phyloP scores from a whole-genome alignment of 2,329 filamentous ascomycete genomes.

The Thelonectria blattea region DNA sequence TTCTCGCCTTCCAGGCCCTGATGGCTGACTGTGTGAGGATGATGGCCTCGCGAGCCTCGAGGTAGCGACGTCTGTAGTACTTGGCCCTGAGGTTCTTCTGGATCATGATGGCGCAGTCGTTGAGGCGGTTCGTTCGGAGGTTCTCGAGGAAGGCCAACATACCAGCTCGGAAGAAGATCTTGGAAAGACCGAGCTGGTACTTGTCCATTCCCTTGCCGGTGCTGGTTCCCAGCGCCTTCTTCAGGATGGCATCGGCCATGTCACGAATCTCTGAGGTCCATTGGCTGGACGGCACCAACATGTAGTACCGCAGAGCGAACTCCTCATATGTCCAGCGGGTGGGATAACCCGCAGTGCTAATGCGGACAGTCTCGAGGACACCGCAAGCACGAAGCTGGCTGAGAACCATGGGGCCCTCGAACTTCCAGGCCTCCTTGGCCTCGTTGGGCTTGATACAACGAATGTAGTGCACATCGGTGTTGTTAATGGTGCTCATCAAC shows the following conservation, averaged over 20 bases:
- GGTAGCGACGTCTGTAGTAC: slow-evolving; percentile 90
- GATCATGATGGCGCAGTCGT: slow-evolving; percentile 94
- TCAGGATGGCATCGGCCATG: slow-evolving; percentile 92
- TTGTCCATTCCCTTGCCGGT: slow-evolving; percentile 82
- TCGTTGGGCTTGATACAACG: slow-evolving; percentile 99
- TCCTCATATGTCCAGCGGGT: slow-evolving; percentile 99
- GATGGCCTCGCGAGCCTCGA: slow-evolving; percentile 84
- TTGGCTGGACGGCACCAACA: slow-evolving; percentile 86
- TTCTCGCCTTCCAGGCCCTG: slow-evolving; percentile 79
- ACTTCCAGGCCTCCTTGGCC: slow-evolving; percentile 95
- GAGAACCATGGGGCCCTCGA: slow-evolving; percentile 97
- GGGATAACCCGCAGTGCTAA: slow-evolving; percentile 95
- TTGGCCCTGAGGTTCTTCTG: slow-evolving; percentile 97
- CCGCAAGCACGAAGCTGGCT: slow-evolving; percentile 96
- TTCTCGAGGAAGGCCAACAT: slow-evolving; percentile 99
- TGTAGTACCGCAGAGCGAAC: slow-evolving; percentile 97
- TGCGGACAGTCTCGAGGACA: slow-evolving; percentile 97
- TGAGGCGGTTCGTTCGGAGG: slow-evolving; percentile 85
- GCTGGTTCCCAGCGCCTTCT: slow-evolving; percentile 82
- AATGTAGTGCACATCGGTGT: slow-evolving; percentile 98
- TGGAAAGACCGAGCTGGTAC: slow-evolving; percentile 96
- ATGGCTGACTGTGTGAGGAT: slow-evolving; percentile 79
- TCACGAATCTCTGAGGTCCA: slow-evolving; percentile 95
- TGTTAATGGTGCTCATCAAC: slow-evolving; percentile 97
- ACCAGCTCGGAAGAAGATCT: slow-evolving; percentile 98